phyloP scores from a whole-genome alignment of 169 alveolate species.

The Cryptosporidium baileyi region DNA sequence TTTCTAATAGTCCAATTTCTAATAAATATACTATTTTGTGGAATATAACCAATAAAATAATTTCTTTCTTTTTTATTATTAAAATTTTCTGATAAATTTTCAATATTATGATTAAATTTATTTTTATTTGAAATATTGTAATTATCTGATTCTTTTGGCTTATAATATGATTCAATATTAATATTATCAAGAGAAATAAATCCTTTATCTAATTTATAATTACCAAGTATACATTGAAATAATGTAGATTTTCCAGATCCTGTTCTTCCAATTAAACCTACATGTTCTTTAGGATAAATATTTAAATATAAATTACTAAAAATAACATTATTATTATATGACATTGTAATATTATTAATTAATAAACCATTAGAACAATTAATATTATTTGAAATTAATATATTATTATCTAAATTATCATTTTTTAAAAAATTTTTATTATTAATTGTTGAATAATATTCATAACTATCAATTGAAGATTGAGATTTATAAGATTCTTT shows the following conservation, averaged over 20 bases:
- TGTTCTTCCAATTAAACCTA: constrained; percentile 63
- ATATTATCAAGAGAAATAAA: constrained; percentile 6
- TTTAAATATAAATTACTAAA: not conserved
- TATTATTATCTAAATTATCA: not conserved
- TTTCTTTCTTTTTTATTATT: not conserved
- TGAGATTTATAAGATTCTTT: not conserved
- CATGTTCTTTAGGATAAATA: constrained; percentile 21
- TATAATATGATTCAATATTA: not conserved
- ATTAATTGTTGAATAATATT: not conserved
- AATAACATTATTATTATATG: constrained; percentile 15
- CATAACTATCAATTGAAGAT: not conserved
- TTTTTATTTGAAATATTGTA: not conserved
- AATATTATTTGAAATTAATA: not conserved
- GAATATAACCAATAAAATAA: constrained; percentile 27
- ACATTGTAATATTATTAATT: constrained; percentile 23
- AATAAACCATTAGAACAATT: not conserved
- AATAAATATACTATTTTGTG: constrained; percentile 42
- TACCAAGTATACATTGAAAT: constrained; percentile 65
- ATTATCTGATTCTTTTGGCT: not conserved
- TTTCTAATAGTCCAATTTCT: constrained; percentile 60
- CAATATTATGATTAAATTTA: not conserved
- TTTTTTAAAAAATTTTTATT: not conserved
- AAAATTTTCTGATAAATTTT: not conserved
- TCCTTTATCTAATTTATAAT: constrained; percentile 41
- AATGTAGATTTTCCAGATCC: constrained; percentile 69